Conservation (phyloP, 2,329 filamentous ascomycete genomes). For the Sporothrix variecibatus region DNA sequence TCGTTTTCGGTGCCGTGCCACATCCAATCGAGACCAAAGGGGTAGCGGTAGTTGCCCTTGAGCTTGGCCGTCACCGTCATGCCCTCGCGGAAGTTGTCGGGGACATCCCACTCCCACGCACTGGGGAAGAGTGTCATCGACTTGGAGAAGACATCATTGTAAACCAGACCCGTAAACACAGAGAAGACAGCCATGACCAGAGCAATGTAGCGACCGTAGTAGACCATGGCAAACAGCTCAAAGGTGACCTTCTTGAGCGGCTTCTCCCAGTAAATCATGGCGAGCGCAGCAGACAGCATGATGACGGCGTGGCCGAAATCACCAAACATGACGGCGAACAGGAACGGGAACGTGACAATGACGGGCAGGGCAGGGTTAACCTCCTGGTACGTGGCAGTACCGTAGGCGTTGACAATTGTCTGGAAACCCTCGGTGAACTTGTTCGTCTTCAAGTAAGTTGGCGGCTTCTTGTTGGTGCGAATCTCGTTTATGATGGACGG, state of each 20-base stretch:
- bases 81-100: slow-evolving; percentile 65
- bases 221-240: slow-evolving; percentile 97
- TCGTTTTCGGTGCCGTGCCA: slow-evolving; percentile 98
- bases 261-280: slow-evolving; percentile 98
- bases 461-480: slow-evolving; percentile 93
- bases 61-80: slow-evolving; percentile 65
- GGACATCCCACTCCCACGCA: slow-evolving; percentile 79
- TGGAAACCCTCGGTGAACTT: slow-evolving; percentile 98
- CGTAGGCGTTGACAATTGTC: slow-evolving; percentile 98
- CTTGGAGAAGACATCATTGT: slow-evolving; percentile 97
- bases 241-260: slow-evolving; percentile 88
- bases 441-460: slow-evolving; percentile 97
- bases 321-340: slow-evolving; percentile 99
- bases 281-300: slow-evolving; percentile 78
- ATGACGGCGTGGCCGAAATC: slow-evolving; percentile 92
- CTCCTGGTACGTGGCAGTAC: slow-evolving; percentile 94
- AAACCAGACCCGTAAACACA: slow-evolving; percentile 94
- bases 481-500: slow-evolving; percentile 99
- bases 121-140: slow-evolving; percentile 85
- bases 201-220: slow-evolving; percentile 98
- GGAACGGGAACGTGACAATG: slow-evolving; percentile 97
- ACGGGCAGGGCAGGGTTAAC: slow-evolving; percentile 95
- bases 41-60: slow-evolving; percentile 77
- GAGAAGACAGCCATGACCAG: slow-evolving; percentile 98
- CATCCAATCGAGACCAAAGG: slow-evolving; percentile 92